These are phyloP conservation scores for Penicillium sclerotigenum DNA, from an alignment of 2,329 filamentous ascomycete genomes.

Conservation along the genomic window DNA sequence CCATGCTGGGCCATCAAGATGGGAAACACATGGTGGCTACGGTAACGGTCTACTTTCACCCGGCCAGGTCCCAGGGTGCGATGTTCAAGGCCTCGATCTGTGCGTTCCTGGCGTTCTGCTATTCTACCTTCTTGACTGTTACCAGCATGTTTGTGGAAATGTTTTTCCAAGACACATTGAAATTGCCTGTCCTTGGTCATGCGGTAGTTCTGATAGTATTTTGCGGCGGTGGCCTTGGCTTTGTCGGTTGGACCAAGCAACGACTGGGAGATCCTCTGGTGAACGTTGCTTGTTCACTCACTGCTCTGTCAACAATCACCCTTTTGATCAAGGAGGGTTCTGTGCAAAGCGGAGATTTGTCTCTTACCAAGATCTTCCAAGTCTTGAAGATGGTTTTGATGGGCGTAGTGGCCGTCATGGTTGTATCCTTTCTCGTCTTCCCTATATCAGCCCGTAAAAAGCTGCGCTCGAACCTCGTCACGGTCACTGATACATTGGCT, in stretches of 20 bases:
- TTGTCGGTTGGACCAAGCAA: constrained; percentile 85
- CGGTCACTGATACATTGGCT: constrained; percentile 70
- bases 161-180: constrained; percentile 66
- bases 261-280: constrained; percentile 73
- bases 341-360: constrained; percentile 77
- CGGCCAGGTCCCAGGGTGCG: constrained; percentile 77
- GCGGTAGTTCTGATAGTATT: constrained; percentile 76
- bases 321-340: constrained; percentile 88
- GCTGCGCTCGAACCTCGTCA: constrained; percentile 70
- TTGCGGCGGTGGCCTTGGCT: constrained; percentile 79
- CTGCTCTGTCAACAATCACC: constrained; percentile 84
- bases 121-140: constrained; percentile 71
- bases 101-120: constrained; percentile 73
- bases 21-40: constrained; percentile 94
- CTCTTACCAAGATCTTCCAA: constrained; percentile 74
- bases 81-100: constrained; percentile 84
- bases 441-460: constrained; percentile 72
- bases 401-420: constrained; percentile 68
- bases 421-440: constrained; percentile 74
- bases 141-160: constrained; percentile 86
- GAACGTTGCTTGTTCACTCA: constrained; percentile 79
- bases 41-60: constrained; percentile 92
- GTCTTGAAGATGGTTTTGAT: constrained; percentile 81
- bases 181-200: constrained; percentile 70
- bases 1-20: constrained; percentile 75